Evolutionary conservation across 495 filamentous ascomycete genomes (phyloP).

Genomic region (Penicillium fimorum): DNA sequence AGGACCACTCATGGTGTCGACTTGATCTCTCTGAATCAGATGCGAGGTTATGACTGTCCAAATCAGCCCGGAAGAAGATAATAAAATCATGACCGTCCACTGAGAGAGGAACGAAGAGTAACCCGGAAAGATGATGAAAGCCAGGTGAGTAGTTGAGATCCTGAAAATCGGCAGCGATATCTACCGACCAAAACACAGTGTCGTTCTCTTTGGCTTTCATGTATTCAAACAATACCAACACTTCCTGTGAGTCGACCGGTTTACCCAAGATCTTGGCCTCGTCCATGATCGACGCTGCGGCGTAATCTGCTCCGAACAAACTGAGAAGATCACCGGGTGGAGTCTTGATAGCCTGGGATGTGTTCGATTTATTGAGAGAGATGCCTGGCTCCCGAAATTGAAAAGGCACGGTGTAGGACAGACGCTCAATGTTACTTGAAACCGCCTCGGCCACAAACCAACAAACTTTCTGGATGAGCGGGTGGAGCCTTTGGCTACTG

Average conservation of each 20-base stretch:
- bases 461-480: conserved; percentile 83
- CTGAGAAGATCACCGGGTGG: conserved; percentile 23
- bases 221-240: conserved; percentile 78
- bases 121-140: conserved; percentile 68
- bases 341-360: background rate
- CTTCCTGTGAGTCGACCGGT: conserved; percentile 72
- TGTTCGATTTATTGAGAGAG: background rate
- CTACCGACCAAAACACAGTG: conserved; percentile 70
- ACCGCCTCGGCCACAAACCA: conserved; percentile 75
- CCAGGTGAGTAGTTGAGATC: conserved; percentile 76
- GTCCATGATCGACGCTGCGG: conserved; percentile 73
- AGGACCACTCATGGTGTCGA: conserved; percentile 33
- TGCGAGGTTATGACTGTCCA: background rate
- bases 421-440: conserved; percentile 79
- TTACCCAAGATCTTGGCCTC: conserved; percentile 81
- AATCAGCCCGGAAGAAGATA: conserved; percentile 64
- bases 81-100: conserved; percentile 77
- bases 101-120: conserved; percentile 77
- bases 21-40: background rate
- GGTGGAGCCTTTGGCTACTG: conserved; percentile 72
- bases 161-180: conserved; percentile 72
- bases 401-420: conserved; percentile 76
- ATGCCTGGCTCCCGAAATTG: conserved; percentile 35
- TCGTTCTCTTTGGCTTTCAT: conserved; percentile 65
- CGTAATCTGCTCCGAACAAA: conserved; percentile 63